Percentiles rank a stretch among this genome's conserved stretches.
These are phyloP conservation scores for Zymoseptoria tritici DNA, from an alignment of 2,329 filamentous ascomycete genomes.

Conservation along the genomic window DNA sequence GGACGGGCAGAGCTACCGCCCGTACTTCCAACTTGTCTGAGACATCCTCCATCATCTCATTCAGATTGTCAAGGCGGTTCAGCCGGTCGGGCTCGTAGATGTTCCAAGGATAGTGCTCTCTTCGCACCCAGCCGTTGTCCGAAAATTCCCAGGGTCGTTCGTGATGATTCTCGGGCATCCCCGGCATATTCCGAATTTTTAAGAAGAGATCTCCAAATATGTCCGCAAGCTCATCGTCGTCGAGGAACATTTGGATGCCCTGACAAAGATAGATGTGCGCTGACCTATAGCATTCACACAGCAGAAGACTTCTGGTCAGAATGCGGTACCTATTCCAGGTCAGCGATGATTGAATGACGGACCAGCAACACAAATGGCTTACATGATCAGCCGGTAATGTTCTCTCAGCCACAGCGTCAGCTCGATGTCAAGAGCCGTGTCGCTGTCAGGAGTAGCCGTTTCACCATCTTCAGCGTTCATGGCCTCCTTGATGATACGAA, in stretches of 20 bases:
- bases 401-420: constrained; percentile 43
- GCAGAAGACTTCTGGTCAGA: constrained; percentile 47
- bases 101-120: constrained; percentile 60
- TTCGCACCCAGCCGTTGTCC: constrained; percentile 61
- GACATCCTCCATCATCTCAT: constrained; percentile 58
- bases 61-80: constrained; percentile 58
- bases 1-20: constrained; percentile 65
- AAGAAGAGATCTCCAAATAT: constrained; percentile 46
- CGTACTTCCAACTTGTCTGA: constrained; percentile 77
- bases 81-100: constrained; percentile 52
- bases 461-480: constrained; percentile 13
- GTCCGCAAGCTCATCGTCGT: constrained; percentile 50
- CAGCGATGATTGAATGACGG: constrained; percentile 1
- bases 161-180: neutral
- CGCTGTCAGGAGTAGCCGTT: constrained; percentile 11
- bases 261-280: constrained; percentile 59
- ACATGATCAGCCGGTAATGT: constrained; percentile 22
- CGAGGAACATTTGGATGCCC: constrained; percentile 50
- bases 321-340: constrained; percentile 14
- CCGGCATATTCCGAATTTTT: constrained; percentile 12
- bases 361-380: neutral
- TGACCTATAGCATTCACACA: constrained; percentile 58
- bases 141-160: constrained; percentile 44
- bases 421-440: constrained; percentile 21
- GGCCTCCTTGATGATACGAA: constrained; percentile 21